phyloP scores from a whole-genome alignment of 768 basidiomycete species.

The Cystobasidiopsis lactophilus region DNA sequence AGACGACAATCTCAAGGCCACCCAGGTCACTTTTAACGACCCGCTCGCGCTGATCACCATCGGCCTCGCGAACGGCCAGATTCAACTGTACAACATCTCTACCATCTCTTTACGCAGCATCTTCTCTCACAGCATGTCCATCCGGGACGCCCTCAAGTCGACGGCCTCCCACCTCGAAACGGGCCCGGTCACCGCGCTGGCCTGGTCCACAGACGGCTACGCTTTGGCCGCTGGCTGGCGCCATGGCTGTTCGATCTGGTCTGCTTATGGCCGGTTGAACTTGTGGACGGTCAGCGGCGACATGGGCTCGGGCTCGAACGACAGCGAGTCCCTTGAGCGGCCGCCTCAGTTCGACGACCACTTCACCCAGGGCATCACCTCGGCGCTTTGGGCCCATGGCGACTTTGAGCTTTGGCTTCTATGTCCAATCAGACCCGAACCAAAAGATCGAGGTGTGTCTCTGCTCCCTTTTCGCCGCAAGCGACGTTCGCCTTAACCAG shows the following conservation, averaged over 20 bases:
- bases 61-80: conserved; percentile 1
- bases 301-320: conserved; percentile 37
- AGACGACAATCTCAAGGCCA: not conserved
- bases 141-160: conserved; percentile 13
- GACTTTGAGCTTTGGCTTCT: conserved; percentile 72
- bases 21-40: not conserved
- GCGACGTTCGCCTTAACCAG: too few relatives aligned
- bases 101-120: conserved; percentile 3
- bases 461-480: not conserved
- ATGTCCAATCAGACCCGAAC: conserved; percentile 31
- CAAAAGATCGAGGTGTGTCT: conserved; percentile 28
- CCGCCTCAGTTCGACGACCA: conserved; percentile 41
- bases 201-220: conserved; percentile 73
- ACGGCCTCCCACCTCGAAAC: conserved; percentile 12
- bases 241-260: conserved; percentile 73
- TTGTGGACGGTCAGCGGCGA: conserved; percentile 54
- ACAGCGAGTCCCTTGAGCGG: conserved; percentile 21
- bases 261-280: conserved; percentile 65
- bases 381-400: conserved; percentile 76
- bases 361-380: conserved; percentile 60
- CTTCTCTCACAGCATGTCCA: conserved; percentile 17
- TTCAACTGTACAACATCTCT: conserved; percentile 11
- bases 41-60: conserved; percentile 7
- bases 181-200: conserved; percentile 3
- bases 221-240: conserved; percentile 82